Conservation (phyloP, 2,329 filamentous ascomycete species). For the Tolypocladium pustulatum region DNA sequence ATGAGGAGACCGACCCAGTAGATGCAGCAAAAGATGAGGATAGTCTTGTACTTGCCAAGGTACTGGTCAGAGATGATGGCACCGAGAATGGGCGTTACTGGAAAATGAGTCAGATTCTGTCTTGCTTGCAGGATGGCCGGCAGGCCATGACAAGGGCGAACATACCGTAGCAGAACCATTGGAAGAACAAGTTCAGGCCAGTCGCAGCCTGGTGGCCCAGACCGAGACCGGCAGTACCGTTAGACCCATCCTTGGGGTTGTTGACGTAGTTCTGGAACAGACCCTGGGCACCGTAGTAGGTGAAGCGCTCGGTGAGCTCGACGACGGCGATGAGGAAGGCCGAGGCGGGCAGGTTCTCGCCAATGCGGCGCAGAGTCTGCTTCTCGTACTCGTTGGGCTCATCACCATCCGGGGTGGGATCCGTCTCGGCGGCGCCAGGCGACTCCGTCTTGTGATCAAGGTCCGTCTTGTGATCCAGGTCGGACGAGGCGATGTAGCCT, state of each 20-base stretch:
- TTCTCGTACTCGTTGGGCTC: conserved; percentile 44
- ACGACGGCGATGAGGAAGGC: conserved; percentile 47
- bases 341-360: conserved; percentile 42
- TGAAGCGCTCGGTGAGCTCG: conserved; percentile 47
- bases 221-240: conserved; percentile 39
- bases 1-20: conserved; percentile 48
- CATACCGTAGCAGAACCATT: conserved; percentile 34
- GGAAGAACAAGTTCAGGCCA: conserved; percentile 44
- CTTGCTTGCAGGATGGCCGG: not conserved
- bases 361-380: conserved; percentile 37
- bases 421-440: conserved; percentile 13
- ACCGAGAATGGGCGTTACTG: conserved; percentile 33
- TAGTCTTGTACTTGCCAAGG: conserved; percentile 52
- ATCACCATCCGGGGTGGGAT: conserved; percentile 30
- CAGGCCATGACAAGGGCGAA: not conserved
- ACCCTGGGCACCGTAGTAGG: conserved; percentile 44
- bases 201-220: conserved; percentile 45
- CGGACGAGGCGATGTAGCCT: conserved; percentile 12
- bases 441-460: conserved; percentile 15
- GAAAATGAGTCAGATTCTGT: not conserved
- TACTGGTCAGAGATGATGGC: conserved; percentile 48
- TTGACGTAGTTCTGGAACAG: conserved; percentile 46
- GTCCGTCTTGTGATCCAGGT: conserved; percentile 15
- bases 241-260: conserved; percentile 19
- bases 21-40: conserved; percentile 43